Base-by-base conservation (phyloP, 371 early-diverging fungal species). In the Rhizopus stolonifer region DNA sequence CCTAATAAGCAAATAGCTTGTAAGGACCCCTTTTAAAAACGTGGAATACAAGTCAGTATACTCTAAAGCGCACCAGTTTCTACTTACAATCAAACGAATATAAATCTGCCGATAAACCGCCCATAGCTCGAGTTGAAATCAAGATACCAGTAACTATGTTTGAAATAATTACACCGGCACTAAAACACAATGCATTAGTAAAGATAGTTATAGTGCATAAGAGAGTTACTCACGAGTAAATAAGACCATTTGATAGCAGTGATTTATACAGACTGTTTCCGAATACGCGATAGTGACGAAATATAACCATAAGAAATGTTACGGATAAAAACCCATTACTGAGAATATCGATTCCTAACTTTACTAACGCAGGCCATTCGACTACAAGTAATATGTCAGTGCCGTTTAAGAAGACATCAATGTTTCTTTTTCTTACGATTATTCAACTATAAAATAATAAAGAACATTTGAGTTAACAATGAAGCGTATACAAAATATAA, bases 161-260 rank as follows among this genome's bases (percentile, higher is more conserved):
- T 0, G 65, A 64, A 4, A 55, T 52, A 51, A 77, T 69, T 1
- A 77, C 73, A 23, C 77, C 73, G 14, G 70, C 58, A 15, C 72
- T 76, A 49, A 21, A 55, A 23, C 10, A 43, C 15, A 13, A 34
- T 23, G 9, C n/a, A 26, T 61, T 52, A n/a, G n/a, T n/a, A n/a
- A n/a, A n/a, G n/a, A n/a, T n/a, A n/a, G n/a, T n/a, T n/a, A n/a
- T n/a, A n/a, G n/a, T n/a, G n/a, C n/a, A n/a, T n/a, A n/a, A n/a
- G n/a, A n/a, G n/a, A n/a, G n/a, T n/a, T n/a, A n/a, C n/a, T 72
- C 10, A 72, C 77, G 72, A 72, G 44, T 72, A 76, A 18, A 76
- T 54, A 9, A 68, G 46, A 7, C 77, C 71, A 38, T 58, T 65
- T 8, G 69, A 66, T 26, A 77, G 32, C 4, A 77, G 36, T 14